These are phyloP conservation scores for Phytophthora foliorum DNA, from an alignment of 352 stramenopile genomes.

Conservation along the genomic window DNA sequence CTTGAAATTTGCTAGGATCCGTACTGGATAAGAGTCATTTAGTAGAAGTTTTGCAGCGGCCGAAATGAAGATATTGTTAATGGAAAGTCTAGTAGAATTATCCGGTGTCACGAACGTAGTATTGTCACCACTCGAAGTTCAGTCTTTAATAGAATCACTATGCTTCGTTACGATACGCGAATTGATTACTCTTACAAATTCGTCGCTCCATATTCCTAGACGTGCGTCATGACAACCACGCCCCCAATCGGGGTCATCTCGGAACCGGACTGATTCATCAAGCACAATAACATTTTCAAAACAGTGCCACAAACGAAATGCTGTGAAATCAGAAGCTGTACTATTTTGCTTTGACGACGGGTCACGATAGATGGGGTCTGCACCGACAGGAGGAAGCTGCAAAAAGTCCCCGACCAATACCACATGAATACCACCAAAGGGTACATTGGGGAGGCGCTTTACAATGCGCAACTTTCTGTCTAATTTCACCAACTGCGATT, in stretches of 20 bases:
- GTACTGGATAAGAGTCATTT: neutral
- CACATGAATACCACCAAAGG: neutral
- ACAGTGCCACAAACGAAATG: neutral
- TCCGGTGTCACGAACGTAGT: neutral
- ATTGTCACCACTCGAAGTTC: neutral
- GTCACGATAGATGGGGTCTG: neutral
- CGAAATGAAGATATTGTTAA: neutral
- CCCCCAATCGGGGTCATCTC: neutral
- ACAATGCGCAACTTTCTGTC: neutral
- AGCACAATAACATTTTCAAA: slow-evolving; percentile 2
- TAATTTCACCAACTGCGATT: neutral
- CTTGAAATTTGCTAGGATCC: neutral
- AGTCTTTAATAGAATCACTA: neutral
- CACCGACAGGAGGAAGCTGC: neutral
- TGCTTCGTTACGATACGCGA: neutral
- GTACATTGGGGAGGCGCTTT: neutral
- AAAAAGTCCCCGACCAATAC: neutral
- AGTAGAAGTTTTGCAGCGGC: neutral
- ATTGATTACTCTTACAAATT: neutral
- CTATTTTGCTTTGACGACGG: neutral
- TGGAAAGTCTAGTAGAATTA: neutral
- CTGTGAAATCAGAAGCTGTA: neutral
- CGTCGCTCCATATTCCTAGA: neutral
- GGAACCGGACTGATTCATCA: slow-evolving; percentile 1
- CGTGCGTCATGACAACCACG: neutral